phyloP scores from a whole-genome alignment of 495 filamentous ascomycete genomes.

The Penicillium lagena region DNA sequence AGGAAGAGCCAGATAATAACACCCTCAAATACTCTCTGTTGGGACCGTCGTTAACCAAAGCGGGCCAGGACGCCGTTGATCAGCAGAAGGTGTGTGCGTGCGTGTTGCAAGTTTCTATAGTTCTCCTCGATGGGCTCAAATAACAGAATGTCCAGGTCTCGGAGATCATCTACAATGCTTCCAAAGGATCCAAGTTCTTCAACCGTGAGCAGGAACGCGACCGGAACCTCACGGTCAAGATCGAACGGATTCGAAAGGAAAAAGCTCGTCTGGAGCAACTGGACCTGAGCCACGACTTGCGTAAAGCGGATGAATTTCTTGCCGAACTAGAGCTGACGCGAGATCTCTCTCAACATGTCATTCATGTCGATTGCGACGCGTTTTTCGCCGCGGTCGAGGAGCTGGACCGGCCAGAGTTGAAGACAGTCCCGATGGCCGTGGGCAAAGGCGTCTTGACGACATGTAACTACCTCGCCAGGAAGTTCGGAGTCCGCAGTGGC shows the following conservation, averaged over 20 bases:
- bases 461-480: slow-evolving; percentile 89
- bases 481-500: slow-evolving; percentile 83
- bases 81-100: slow-evolving; percentile 62
- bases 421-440: slow-evolving; percentile 86
- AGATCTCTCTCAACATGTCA: slow-evolving; percentile 77
- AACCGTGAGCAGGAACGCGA: slow-evolving; percentile 83
- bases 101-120: background rate
- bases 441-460: slow-evolving; percentile 89
- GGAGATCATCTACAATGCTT: slow-evolving; percentile 94
- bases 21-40: slow-evolving; percentile 66
- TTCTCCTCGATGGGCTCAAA: too few relatives aligned
- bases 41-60: slow-evolving; percentile 91
- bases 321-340: slow-evolving; percentile 69
- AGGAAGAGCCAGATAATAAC: slow-evolving; percentile 29
- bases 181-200: slow-evolving; percentile 95
- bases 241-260: slow-evolving; percentile 68
- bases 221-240: slow-evolving; percentile 77
- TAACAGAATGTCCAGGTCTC: slow-evolving; percentile 54
- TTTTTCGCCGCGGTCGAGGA: slow-evolving; percentile 97
- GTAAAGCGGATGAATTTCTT: slow-evolving; percentile 76
- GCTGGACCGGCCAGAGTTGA: slow-evolving; percentile 83
- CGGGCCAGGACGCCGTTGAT: slow-evolving; percentile 90
- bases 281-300: slow-evolving; percentile 65
- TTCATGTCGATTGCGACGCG: slow-evolving; percentile 96
- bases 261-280: slow-evolving; percentile 72